Evolutionary conservation across 257 asterid genomes (phyloP).

Genomic region (Solanum okadae): DNA sequence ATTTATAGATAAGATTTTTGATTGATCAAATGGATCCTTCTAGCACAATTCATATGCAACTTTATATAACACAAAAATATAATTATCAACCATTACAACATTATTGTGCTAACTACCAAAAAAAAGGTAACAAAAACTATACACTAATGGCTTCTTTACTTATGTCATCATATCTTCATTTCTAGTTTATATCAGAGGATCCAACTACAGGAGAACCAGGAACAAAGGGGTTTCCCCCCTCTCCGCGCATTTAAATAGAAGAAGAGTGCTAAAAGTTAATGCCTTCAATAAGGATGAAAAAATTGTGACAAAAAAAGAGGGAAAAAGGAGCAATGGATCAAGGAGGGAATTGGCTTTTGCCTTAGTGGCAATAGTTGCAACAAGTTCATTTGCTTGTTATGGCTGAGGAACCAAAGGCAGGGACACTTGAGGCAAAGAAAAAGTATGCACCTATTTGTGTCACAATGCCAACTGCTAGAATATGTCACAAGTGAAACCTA

Average conservation of each 20-base stretch:
- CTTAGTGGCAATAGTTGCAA: slow-evolving; percentile 35
- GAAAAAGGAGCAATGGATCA: slow-evolving; percentile 19
- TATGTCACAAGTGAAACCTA: slow-evolving; percentile 25
- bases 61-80: background rate
- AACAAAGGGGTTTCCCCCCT: no score
- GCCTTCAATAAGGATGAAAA: slow-evolving; percentile 31
- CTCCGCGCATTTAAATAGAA: background rate
- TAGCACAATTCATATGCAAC: background rate
- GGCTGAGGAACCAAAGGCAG: slow-evolving; percentile 60
- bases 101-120: background rate
- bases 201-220: no score
- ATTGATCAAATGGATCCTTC: background rate
- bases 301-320: slow-evolving; percentile 11
- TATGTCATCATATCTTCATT: slow-evolving; percentile 32
- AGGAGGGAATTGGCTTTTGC: slow-evolving; percentile 64
- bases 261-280: slow-evolving; percentile 17
- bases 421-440: slow-evolving; percentile 48
- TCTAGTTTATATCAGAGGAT: background rate
- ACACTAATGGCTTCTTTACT: slow-evolving; percentile 37
- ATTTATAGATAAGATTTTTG: background rate
- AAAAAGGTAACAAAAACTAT: no score
- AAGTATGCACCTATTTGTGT: slow-evolving; percentile 68
- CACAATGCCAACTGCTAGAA: slow-evolving; percentile 62
- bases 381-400: slow-evolving; percentile 40
- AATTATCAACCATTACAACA: background rate